A percentile compares a stretch with the other conserved stretches of the same genome.
These are phyloP conservation scores for Daedaleopsis sinensis DNA, from an alignment of 768 basidiomycete species.

Conservation along the genomic window DNA sequence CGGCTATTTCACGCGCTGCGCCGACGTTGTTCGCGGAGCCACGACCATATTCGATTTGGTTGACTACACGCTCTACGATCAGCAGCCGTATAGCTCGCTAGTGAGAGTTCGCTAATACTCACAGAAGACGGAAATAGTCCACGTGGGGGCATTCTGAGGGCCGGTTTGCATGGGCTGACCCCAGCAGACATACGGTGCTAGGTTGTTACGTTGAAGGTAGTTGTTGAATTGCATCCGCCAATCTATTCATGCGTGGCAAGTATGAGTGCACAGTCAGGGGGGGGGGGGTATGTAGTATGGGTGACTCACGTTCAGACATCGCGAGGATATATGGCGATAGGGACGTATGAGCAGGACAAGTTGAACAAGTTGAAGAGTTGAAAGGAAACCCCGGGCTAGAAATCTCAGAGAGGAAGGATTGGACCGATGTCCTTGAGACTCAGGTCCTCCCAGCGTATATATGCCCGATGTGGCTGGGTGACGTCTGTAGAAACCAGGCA, in stretches of 20 bases:
- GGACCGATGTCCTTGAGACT: background rate
- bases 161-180: slow-evolving; percentile 20
- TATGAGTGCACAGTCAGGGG: background rate
- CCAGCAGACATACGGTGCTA: slow-evolving; percentile 3
- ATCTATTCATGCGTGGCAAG: slow-evolving; percentile 12
- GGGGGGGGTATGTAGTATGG: background rate
- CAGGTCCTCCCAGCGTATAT: background rate
- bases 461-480: background rate
- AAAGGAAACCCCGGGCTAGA: background rate
- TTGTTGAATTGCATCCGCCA: slow-evolving; percentile 32
- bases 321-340: background rate
- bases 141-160: slow-evolving; percentile 27
- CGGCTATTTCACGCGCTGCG: slow-evolving; percentile 32
- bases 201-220: slow-evolving; percentile 22
- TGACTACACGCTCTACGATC: slow-evolving; percentile 20
- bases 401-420: background rate
- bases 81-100: background rate
- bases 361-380: background rate
- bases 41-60: slow-evolving; percentile 26
- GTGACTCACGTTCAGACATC: slow-evolving; percentile 10
- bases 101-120: slow-evolving; percentile 4
- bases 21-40: slow-evolving; percentile 21
- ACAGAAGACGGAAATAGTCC: slow-evolving; percentile 36
- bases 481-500: slow-evolving; percentile 2
- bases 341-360: no score